Evolutionary conservation across 2,329 filamentous ascomycete species (phyloP).

Genomic region (Cryphonectria parasitica): DNA sequence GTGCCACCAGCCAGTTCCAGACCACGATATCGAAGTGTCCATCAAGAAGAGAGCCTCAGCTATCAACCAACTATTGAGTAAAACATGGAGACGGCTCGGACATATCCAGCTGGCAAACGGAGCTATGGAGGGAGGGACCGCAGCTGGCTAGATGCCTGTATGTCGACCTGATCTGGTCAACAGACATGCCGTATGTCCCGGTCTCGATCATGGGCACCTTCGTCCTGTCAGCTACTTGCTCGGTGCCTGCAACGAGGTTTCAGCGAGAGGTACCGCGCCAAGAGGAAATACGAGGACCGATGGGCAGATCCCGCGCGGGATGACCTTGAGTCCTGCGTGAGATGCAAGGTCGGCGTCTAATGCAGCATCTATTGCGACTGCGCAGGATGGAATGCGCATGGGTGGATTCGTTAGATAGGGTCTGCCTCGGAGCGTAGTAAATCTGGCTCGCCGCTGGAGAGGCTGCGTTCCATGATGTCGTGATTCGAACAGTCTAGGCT

Average conservation of each 20-base stretch:
- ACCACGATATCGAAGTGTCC: background rate
- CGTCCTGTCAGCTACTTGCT: background rate
- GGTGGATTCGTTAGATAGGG: slow-evolving; percentile 7
- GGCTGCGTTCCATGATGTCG: background rate
- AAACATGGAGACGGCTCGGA: background rate
- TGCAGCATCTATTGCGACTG: slow-evolving; percentile 12
- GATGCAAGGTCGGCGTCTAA: background rate
- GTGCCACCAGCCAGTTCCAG: background rate
- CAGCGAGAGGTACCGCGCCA: slow-evolving; percentile 1
- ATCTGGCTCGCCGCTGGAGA: background rate
- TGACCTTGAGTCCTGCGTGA: background rate
- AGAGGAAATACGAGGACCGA: slow-evolving; percentile 2
- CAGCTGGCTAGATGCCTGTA: slow-evolving; percentile 6
- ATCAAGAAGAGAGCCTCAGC: slow-evolving; percentile 5
- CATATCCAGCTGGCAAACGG: background rate
- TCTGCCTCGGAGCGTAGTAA: background rate
- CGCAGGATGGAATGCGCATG: slow-evolving; percentile 7
- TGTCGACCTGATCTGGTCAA: background rate
- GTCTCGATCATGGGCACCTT: background rate
- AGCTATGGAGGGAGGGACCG: background rate
- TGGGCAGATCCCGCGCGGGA: background rate
- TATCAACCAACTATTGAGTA: slow-evolving; percentile 11
- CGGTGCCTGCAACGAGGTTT: background rate
- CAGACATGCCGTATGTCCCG: background rate
- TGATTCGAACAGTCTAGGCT: background rate